phyloP scores from a whole-genome alignment of 2,329 filamentous ascomycete species.

The Claviceps spartinae region DNA sequence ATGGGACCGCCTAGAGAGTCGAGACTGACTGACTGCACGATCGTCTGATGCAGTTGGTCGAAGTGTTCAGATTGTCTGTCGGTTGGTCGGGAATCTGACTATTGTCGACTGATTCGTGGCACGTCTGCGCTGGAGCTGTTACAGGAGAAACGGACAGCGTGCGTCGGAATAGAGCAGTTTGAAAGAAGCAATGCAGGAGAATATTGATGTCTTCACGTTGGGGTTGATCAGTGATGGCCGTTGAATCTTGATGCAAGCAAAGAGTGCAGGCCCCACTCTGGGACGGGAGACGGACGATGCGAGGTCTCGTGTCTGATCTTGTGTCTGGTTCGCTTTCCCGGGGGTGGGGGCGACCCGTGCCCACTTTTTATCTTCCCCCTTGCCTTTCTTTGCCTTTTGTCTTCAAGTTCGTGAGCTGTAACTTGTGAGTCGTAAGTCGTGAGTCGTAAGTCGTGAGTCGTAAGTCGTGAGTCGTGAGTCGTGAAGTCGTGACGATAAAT shows the following conservation, averaged over 20 bases:
- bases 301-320: no score
- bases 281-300: conserved; percentile 9
- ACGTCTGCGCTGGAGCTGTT: not conserved
- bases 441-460: not conserved
- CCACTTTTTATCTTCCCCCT: no score
- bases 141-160: not conserved
- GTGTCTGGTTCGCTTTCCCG: no score
- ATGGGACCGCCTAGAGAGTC: not conserved
- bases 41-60: not conserved
- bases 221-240: not conserved
- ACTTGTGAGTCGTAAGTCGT: not conserved
- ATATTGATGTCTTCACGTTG: conserved; percentile 1
- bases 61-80: not conserved
- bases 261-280: conserved; percentile 6
- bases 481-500: not conserved
- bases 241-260: not conserved
- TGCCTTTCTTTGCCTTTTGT: no score
- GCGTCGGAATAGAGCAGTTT: not conserved
- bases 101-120: not conserved
- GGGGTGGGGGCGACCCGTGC: no score
- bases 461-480: not conserved
- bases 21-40: not conserved
- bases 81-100: not conserved
- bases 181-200: not conserved
- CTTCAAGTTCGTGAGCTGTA: not conserved